A percentile compares a stretch with the other conserved stretches of the same genome.
Evolutionary conservation across 495 filamentous ascomycete genomes (phyloP).

Genomic region (Arthonia radiata): DNA sequence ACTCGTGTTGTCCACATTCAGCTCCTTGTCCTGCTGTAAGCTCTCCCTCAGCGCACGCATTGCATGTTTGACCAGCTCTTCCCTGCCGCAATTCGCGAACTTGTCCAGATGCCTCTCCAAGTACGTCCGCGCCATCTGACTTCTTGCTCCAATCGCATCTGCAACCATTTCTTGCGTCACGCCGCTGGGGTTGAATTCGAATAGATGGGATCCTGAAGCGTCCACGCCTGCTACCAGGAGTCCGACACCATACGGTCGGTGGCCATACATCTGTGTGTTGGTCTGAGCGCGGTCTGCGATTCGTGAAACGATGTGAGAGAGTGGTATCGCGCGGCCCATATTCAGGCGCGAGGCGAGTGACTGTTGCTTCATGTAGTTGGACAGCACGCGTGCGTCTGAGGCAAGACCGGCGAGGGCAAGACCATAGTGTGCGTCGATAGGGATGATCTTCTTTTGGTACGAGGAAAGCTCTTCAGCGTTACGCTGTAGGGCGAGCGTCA

Average conservation of each 20-base stretch:
- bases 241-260: constrained; percentile 88
- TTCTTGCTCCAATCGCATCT: constrained; percentile 82
- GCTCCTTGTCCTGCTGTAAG: constrained; percentile 84
- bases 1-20: constrained; percentile 88
- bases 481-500: no score
- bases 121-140: constrained; percentile 93
- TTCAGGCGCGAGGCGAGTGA: constrained; percentile 84
- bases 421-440: constrained; percentile 81
- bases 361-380: constrained; percentile 99
- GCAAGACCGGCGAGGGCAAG: constrained; percentile 91
- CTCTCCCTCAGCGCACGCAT: constrained; percentile 84
- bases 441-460: constrained; percentile 98
- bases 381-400: constrained; percentile 93
- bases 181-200: constrained; percentile 92
- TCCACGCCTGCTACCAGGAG: constrained; percentile 85
- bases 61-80: constrained; percentile 78
- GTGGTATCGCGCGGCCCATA: constrained; percentile 75
- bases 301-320: constrained; percentile 64
- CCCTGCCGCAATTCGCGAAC: constrained; percentile 44
- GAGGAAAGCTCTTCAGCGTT: constrained; percentile 98
- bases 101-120: constrained; percentile 71
- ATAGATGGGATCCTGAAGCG: constrained; percentile 77
- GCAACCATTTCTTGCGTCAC: constrained; percentile 93
- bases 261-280: constrained; percentile 94
- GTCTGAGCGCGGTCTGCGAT: constrained; percentile 92